Conservation (phyloP, 2,329 filamentous ascomycete species). For the Camillea tinctor region DNA sequence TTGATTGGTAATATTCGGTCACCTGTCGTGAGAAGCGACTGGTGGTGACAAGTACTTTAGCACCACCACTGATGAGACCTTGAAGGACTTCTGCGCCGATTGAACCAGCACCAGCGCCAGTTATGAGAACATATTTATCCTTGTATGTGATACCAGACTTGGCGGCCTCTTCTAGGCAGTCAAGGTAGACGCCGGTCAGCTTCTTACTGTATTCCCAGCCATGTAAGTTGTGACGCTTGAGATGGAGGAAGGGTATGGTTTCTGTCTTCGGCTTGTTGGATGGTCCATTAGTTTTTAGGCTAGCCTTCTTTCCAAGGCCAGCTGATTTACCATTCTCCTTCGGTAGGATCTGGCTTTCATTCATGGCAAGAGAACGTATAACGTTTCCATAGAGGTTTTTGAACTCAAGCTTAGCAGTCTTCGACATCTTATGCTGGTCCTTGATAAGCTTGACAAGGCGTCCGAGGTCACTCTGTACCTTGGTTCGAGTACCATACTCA, state of each 20-base stretch:
- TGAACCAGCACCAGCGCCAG: slow-evolving; percentile 93
- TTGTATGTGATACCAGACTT: slow-evolving; percentile 85
- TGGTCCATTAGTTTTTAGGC: slow-evolving; percentile 51
- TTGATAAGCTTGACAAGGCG: slow-evolving; percentile 98
- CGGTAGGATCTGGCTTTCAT: slow-evolving; percentile 93
- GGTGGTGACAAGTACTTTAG: slow-evolving; percentile 94
- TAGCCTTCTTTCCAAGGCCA: slow-evolving; percentile 47
- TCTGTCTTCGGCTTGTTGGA: slow-evolving; percentile 85
- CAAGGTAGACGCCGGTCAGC: slow-evolving; percentile 87
- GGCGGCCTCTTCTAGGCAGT: slow-evolving; percentile 86
- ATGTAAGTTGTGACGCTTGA: slow-evolving; percentile 90
- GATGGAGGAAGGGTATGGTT: slow-evolving; percentile 94
- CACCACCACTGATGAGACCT: slow-evolving; percentile 92
- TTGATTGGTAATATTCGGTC: slow-evolving; percentile 98
- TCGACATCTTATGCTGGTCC: slow-evolving; percentile 96
- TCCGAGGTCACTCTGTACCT: slow-evolving; percentile 93
- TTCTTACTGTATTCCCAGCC: slow-evolving; percentile 99
- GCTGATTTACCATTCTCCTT: slow-evolving; percentile 72
- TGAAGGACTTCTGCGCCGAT: slow-evolving; percentile 97
- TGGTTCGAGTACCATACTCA: slow-evolving; percentile 96
- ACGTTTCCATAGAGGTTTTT: slow-evolving; percentile 94
- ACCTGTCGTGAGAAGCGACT: slow-evolving; percentile 96
- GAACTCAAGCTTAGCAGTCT: slow-evolving; percentile 94
- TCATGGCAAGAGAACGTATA: slow-evolving; percentile 92
- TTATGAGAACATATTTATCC: slow-evolving; percentile 97